Evolutionary conservation across 2,329 filamentous ascomycete species (phyloP), one percentile per base, ranked within the genome.

Genomic region (Ophiostoma piceae): DNA sequence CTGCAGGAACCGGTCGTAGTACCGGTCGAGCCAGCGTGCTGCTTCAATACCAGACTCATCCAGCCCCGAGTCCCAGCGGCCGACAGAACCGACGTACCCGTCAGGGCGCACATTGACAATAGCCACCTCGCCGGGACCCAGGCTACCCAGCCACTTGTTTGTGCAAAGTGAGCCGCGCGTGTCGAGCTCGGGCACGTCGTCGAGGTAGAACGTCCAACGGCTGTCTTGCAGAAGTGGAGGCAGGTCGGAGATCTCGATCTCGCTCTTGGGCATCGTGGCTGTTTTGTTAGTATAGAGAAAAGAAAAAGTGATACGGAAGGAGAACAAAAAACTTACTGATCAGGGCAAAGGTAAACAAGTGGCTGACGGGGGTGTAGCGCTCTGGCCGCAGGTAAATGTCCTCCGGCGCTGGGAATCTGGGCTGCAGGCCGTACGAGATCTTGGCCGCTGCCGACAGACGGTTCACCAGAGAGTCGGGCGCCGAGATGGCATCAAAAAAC

Each of bases 151-250:
- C 89, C 89, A 92, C 77, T 90, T 92, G 74, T 88, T 84, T 11
- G 86, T 90, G 77, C 87, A 90, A 41, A 82, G 77, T 51, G 79
- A 75, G 54, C 82, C 81, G 32, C 82, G 81, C 2, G 83, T 85
- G 69, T 87, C 84, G 70, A 82, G 84, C 73, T 85, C 84, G 35
- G 83, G 82, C 16, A 87, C 78, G 76, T 91, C 83, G 75, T 92
- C 90, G 0, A 91, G 80, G 76, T 92, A 92, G 71, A 92, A 84
- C 0, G 88, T 90, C 88, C 89, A 92, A 41, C 84, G 83, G 77
- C 88, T 90, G 70, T 87, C 83, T 74, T 89, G 85, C 57, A 92
- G 77, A 29, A 88, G 76, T 0, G 80, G 76, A 0, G 90, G 90
- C 19, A 92, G 79, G 74, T 91, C 85, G 1, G 83, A 82, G 35